Percentiles rank a stretch among this genome's conserved stretches.
Conservation (phyloP, 495 filamentous ascomycete genomes). For the Aspergillus panamensis region DNA sequence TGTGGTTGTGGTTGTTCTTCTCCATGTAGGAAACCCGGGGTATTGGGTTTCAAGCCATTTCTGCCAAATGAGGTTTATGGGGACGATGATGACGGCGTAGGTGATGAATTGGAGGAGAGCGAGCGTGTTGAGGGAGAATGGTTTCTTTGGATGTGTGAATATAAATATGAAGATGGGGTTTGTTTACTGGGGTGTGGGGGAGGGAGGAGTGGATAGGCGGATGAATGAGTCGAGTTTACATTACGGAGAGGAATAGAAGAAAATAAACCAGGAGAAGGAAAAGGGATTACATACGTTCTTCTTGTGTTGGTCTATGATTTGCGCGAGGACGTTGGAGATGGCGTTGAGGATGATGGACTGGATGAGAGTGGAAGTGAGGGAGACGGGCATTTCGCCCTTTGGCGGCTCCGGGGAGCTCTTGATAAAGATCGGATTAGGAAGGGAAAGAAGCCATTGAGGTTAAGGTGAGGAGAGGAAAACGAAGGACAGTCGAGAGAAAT, state of each 20-base stretch:
- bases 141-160: conserved; percentile 15
- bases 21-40: conserved; percentile 42
- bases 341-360: conserved; percentile 68
- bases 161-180: too few relatives aligned
- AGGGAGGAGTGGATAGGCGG: background rate
- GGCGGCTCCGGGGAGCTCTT: background rate
- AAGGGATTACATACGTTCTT: conserved; percentile 48
- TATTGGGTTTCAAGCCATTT: conserved; percentile 52
- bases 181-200: background rate
- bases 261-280: background rate
- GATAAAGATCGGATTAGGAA: too few relatives aligned
- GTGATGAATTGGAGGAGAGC: conserved; percentile 75
- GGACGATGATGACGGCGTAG: conserved; percentile 70
- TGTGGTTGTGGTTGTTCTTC: background rate
- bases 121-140: conserved; percentile 52
- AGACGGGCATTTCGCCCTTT: conserved; percentile 34
- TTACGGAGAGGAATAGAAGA: background rate
- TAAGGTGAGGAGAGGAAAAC: too few relatives aligned
- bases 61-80: conserved; percentile 89
- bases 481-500: too few relatives aligned
- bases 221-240: background rate
- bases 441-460: too few relatives aligned
- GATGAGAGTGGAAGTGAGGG: conserved; percentile 62
- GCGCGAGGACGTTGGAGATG: conserved; percentile 79
- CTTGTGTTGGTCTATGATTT: conserved; percentile 67